Evolutionary conservation across 306 rosid genomes (phyloP).

Genomic region (Ceratonia siliqua): DNA sequence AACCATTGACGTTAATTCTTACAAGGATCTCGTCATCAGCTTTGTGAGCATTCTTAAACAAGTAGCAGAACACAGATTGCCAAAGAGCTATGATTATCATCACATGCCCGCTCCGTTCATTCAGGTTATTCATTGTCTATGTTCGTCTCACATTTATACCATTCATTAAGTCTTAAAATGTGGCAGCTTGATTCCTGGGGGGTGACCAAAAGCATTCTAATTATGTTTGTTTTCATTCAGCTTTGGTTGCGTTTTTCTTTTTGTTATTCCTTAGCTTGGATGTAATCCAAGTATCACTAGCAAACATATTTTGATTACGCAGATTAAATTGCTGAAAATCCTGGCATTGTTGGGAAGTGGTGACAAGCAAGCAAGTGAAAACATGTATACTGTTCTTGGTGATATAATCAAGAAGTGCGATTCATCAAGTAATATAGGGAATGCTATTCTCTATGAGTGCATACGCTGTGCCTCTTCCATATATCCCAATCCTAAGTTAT

Average conservation of each 20-base stretch:
- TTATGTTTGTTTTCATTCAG: not conserved
- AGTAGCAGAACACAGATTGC: conserved; percentile 84
- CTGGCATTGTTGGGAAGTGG: conserved; percentile 82
- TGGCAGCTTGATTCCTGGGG: not conserved
- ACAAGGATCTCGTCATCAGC: conserved; percentile 81
- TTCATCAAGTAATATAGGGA: conserved; percentile 80
- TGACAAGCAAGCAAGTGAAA: conserved; percentile 88
- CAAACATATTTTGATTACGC: conserved; percentile 35
- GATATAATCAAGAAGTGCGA: conserved; percentile 86
- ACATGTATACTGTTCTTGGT: conserved; percentile 79
- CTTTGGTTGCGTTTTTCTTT: not conserved
- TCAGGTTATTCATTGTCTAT: conserved; percentile 49
- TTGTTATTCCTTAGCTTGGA: not conserved
- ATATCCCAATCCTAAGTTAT: conserved; percentile 69
- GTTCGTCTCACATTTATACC: conserved; percentile 31
- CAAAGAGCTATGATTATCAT: conserved; percentile 87
- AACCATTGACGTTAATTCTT: conserved; percentile 55
- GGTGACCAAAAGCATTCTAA: not conserved
- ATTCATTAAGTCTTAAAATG: conserved; percentile 19
- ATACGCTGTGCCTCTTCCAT: conserved; percentile 82
- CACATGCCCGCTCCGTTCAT: conserved; percentile 92
- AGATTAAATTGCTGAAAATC: conserved; percentile 89
- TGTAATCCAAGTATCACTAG: conserved; percentile 4
- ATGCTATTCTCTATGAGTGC: conserved; percentile 85
- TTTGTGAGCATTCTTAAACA: conserved; percentile 89